Evolutionary conservation across 345 rosid genomes (phyloP), one percentile per base, ranked within the genome.

Genomic region (Microthlaspi erraticum): DNA sequence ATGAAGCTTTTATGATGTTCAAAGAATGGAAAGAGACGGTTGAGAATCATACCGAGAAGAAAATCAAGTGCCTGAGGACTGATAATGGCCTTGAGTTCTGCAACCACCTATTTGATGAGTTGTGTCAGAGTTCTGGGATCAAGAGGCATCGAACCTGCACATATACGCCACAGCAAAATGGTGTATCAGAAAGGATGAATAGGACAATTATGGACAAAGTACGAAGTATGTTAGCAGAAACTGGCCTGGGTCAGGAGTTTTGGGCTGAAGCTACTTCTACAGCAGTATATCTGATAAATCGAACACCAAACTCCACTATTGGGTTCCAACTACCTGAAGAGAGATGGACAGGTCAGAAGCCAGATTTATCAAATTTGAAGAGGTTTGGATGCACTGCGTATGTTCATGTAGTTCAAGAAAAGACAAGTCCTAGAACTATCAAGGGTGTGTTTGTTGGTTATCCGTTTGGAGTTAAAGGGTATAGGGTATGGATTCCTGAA

Each of bases 221-320:
- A 1, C 4, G 52, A 2, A 7, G 20, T 3, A 16, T 45, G 9
- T 9, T 44, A 0, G n/a, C 3, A 3, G 19, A 44, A 4, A 11
- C 9, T 2, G 18, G 48, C 6, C 3, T 43, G 0, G 6, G 14
- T 0, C n/a, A 43, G 0, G 18, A 11, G 0, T 45, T 45, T 1
- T 45, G 50, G 50, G 23, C 50, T 0, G 50, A 45, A 0, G 23
- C 20, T 5, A n/a, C 17, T 16, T 14, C 6, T 1, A 45, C 5
- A 0, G 5, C 11, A 0, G 5, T 45, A 0, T 45, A 45, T 2
- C 5, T 16, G 5, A 45, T 45, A 7, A 45, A 45, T 7, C 17
- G 19, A 0, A 16, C 50, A 2, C 50, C 50, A 5, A 43, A 14
- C 1, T 43, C 48, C 0, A n/a, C 48, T 0, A 1, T n/a, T 5